A percentile compares a stretch with the other conserved stretches of the same genome.
phyloP scores from a whole-genome alignment of 371 early-diverging fungal genomes.

The Vavraia culicis region DNA sequence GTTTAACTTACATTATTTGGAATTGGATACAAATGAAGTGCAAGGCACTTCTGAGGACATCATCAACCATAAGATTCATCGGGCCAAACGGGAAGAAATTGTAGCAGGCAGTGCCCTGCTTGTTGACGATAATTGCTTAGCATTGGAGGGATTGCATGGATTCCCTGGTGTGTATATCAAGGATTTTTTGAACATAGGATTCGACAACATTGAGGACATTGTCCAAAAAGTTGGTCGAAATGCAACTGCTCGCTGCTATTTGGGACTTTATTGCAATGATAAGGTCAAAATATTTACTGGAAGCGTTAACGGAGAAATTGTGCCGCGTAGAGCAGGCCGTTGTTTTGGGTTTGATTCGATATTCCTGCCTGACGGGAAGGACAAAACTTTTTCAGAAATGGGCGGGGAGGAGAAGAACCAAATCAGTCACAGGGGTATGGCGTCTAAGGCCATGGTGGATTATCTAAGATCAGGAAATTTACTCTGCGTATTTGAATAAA shows the following conservation, averaged over 20 bases:
- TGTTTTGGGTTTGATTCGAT: slow-evolving; percentile 6
- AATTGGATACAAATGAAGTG: slow-evolving; percentile 21
- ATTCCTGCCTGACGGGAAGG: not conserved
- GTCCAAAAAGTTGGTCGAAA: slow-evolving; percentile 12
- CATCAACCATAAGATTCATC: slow-evolving; percentile 10
- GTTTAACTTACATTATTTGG: not conserved
- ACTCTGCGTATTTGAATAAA: no score
- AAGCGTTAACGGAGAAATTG: slow-evolving; percentile 7
- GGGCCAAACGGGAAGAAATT: slow-evolving; percentile 1
- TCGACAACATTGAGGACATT: slow-evolving; percentile 10
- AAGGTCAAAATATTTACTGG: slow-evolving; percentile 9
- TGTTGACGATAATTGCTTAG: slow-evolving; percentile 20
- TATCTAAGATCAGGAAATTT: not conserved
- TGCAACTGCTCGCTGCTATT: not conserved
- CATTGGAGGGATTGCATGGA: slow-evolving; percentile 18
- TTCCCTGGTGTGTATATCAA: slow-evolving; percentile 31
- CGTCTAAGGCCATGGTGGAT: slow-evolving; percentile 6
- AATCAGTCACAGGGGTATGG: slow-evolving; percentile 11
- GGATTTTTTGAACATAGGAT: slow-evolving; percentile 25
- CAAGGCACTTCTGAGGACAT: slow-evolving; percentile 23
- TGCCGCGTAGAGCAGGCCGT: not conserved
- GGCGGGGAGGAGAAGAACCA: slow-evolving; percentile 6
- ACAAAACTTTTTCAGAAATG: slow-evolving; percentile 8
- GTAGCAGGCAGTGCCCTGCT: slow-evolving; percentile 4
- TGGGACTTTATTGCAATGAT: slow-evolving; percentile 7